Conservation (phyloP, 331 rosid species). For the Acacia pycnantha region DNA sequence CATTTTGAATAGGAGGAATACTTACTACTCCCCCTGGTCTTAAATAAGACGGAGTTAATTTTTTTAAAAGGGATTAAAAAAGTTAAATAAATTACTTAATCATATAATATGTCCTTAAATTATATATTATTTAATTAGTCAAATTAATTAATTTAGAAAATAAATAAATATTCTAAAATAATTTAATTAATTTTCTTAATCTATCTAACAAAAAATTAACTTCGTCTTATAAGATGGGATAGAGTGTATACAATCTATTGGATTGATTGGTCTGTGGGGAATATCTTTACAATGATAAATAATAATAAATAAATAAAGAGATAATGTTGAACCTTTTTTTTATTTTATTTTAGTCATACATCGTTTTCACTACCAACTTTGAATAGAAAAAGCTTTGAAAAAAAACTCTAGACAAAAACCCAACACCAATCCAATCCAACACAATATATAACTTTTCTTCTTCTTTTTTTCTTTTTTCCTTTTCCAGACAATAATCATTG, state of each 20-base stretch:
- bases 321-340: slow-evolving; percentile 12
- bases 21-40: too few relatives aligned
- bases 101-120: too few relatives aligned
- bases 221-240: too few relatives aligned
- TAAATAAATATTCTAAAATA: too few relatives aligned
- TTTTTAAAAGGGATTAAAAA: too few relatives aligned
- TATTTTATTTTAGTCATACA: slow-evolving; percentile 31
- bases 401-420: slow-evolving; percentile 38
- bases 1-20: too few relatives aligned
- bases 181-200: too few relatives aligned
- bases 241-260: neutral
- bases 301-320: neutral
- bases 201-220: too few relatives aligned
- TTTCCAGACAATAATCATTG: slow-evolving; percentile 37
- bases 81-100: too few relatives aligned
- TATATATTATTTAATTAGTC: too few relatives aligned
- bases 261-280: slow-evolving; percentile 2
- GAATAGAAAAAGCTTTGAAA: slow-evolving; percentile 19
- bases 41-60: too few relatives aligned
- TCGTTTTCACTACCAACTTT: slow-evolving; percentile 34
- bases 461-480: neutral
- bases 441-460: neutral
- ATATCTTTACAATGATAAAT: neutral
- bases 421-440: slow-evolving; percentile 30
- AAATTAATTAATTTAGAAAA: too few relatives aligned